These are phyloP conservation scores for Malus sieversii DNA, from an alignment of 306 rosid species.

Conservation along the genomic window DNA sequence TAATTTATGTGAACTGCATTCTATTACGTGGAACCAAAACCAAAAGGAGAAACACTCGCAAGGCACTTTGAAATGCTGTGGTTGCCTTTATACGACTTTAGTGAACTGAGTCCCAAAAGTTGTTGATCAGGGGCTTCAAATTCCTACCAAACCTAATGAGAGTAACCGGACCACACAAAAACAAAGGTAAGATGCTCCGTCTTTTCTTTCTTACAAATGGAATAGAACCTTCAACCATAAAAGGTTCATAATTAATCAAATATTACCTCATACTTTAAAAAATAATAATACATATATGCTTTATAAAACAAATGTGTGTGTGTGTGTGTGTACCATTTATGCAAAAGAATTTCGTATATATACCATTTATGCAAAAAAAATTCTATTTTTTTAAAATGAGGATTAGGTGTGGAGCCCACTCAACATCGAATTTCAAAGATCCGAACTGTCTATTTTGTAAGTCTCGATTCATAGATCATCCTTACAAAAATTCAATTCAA, in stretches of 20 bases:
- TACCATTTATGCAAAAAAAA: too few species aligned
- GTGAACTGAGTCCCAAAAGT: slow-evolving; percentile 19
- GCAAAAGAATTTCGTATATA: too few species aligned
- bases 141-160: neutral
- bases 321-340: too few species aligned
- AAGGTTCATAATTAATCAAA: neutral
- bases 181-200: neutral
- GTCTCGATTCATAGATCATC: too few species aligned
- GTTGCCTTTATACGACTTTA: slow-evolving; percentile 38
- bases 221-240: slow-evolving; percentile 4
- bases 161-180: slow-evolving; percentile 22
- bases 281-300: too few species aligned
- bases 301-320: too few species aligned
- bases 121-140: slow-evolving; percentile 22
- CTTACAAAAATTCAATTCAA: too few species aligned
- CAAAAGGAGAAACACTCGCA: slow-evolving; percentile 9
- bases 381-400: too few species aligned
- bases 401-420: too few species aligned
- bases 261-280: neutral
- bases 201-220: neutral
- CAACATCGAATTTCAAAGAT: too few species aligned
- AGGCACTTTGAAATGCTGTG: slow-evolving; percentile 10
- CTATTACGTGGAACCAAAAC: neutral
- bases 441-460: too few species aligned
- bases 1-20: too few species aligned